A percentile compares a stretch with the other conserved stretches of the same genome.
Evolutionary conservation across 106 monocot genomes (phyloP).

Genomic region (Xerophyta viscosa): DNA sequence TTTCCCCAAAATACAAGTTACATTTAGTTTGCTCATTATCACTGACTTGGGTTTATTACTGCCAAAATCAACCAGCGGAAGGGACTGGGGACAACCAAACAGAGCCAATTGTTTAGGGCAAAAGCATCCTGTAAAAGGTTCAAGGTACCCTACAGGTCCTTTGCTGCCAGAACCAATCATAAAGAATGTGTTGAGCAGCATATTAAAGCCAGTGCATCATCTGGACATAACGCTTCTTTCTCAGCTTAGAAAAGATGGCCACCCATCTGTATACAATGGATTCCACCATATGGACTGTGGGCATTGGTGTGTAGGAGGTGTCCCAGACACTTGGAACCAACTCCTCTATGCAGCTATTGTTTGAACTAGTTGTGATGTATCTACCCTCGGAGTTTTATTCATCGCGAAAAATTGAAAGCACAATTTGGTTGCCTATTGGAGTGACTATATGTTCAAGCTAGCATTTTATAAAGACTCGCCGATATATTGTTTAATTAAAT

Average conservation of each 20-base stretch:
- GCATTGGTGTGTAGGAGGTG: constrained; percentile 37
- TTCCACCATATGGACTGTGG: constrained; percentile 30
- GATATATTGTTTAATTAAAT: no score
- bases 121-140: constrained; percentile 21
- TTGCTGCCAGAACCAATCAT: constrained; percentile 17
- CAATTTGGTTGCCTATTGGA: no score
- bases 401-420: no score
- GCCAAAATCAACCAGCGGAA: background rate
- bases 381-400: no score
- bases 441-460: no score
- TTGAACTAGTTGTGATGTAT: no score
- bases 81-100: constrained; percentile 22
- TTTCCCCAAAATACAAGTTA: no score
- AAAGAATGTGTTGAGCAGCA: constrained; percentile 18
- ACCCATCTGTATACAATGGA: constrained; percentile 33
- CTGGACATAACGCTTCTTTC: constrained; percentile 35
- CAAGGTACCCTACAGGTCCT: constrained; percentile 25
- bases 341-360: constrained; percentile 17
- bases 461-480: no score
- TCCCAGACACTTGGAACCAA: constrained; percentile 39
- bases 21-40: no score
- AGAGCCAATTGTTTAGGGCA: constrained; percentile 16
- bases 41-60: no score
- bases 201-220: constrained; percentile 19
- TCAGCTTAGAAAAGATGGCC: constrained; percentile 39